Evolutionary conservation across 139 green algal species (phyloP), one percentile per base, ranked within the genome.

Genomic region (Astrephomene gubernaculifera): DNA sequence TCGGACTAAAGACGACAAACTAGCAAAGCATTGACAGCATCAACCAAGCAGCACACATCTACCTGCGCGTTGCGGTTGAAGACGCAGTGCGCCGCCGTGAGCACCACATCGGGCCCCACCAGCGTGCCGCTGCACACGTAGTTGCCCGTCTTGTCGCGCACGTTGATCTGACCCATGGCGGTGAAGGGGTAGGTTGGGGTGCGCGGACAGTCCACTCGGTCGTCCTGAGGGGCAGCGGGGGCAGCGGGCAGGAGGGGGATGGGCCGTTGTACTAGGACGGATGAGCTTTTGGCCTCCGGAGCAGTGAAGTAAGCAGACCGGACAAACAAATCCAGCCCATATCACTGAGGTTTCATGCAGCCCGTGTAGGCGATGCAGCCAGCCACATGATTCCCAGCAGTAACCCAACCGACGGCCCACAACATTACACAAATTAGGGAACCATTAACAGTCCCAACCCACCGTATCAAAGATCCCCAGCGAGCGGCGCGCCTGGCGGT

Each of bases 51-150:
- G n/a, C n/a, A n/a, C n/a, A n/a, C n/a, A n/a, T n/a, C 10, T 36
- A 81, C 82, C 73, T 79, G 33, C 24, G 44, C 75, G 33, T 69
- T 81, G 38, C 76, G 83, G 70, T 87, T 90, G 84, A 86, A 93
- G 4, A 91, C 90, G 82, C 90, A 93, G 83, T 93, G 90, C 29
- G 69, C 90, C 19, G 90, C 90, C 2, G 90, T 93, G 57, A 93
- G 87, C 45, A 93, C 90, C 64, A 88, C 83, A 43, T 91, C 82
- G 7, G 87, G 82, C 35, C 76, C 86, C 35, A 94, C 85, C 41
- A 94, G 81, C 21, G 81, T 75, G 25, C 89, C 90, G 27, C 85
- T 89, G 82, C 90, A 93, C 43, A 91, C 89, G 67, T 90, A 90
- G 24, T 86, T 57, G 17, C 87, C 87, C 2, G 74, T 80, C 41